Percentiles rank a stretch among this genome's conserved stretches.
Evolutionary conservation across 345 rosid species (phyloP).

Genomic region (Ceriops zippeliana): DNA sequence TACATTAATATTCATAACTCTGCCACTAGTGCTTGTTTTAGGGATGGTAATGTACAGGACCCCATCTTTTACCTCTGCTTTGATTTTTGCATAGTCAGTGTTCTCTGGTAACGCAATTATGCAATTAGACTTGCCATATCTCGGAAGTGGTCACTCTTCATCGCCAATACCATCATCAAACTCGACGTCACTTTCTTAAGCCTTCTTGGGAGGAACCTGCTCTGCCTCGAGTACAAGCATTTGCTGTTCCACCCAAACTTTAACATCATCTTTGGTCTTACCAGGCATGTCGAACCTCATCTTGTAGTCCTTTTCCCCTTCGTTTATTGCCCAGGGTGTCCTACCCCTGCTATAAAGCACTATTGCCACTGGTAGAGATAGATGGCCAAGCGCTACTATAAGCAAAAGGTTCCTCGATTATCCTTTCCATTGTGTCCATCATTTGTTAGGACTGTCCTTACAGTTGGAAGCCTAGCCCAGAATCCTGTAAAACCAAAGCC

Average conservation of each 20-base stretch:
- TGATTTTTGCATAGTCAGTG: slow-evolving; percentile 43
- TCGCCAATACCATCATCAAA: background rate
- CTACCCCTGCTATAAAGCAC: too few species aligned
- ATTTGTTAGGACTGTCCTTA: slow-evolving; percentile 22
- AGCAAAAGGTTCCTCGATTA: too few species aligned
- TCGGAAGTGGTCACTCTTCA: slow-evolving; percentile 41
- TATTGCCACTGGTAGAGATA: too few species aligned
- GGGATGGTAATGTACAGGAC: slow-evolving; percentile 24
- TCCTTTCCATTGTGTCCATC: slow-evolving; percentile 18
- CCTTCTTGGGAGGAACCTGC: slow-evolving; percentile 5
- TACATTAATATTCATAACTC: slow-evolving; percentile 18
- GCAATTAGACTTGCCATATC: slow-evolving; percentile 38
- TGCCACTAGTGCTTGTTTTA: slow-evolving; percentile 14
- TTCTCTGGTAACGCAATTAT: slow-evolving; percentile 6
- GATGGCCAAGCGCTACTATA: too few species aligned
- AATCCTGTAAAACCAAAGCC: background rate
- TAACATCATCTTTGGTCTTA: slow-evolving; percentile 30
- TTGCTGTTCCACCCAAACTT: slow-evolving; percentile 29
- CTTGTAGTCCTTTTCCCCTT: slow-evolving; percentile 18
- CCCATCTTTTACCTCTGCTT: slow-evolving; percentile 44
- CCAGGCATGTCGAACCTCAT: slow-evolving; percentile 35
- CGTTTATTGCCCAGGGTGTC: slow-evolving; percentile 3
- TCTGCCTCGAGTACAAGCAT: slow-evolving; percentile 30
- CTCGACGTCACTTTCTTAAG: background rate
- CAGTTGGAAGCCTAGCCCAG: background rate